Conservation (phyloP, 2,329 filamentous ascomycete genomes). For the Macrophomina phaseolina region DNA sequence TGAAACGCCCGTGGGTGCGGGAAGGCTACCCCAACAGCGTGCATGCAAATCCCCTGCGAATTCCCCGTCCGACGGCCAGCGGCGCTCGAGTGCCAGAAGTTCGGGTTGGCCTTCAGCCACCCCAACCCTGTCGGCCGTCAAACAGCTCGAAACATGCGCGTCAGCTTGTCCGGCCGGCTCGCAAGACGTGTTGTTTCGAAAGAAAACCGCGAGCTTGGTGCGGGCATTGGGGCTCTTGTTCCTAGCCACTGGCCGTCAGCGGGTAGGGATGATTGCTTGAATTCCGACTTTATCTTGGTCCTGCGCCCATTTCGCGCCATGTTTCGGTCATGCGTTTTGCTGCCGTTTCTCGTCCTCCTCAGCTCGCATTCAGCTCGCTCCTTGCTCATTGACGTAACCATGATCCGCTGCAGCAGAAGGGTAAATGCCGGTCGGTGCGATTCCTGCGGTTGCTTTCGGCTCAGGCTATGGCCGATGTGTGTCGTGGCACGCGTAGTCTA, state of each 20-base stretch:
- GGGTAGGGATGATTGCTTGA: neutral
- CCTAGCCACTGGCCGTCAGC: neutral
- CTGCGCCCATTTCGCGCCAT: neutral
- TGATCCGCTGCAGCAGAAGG: conserved; percentile 4
- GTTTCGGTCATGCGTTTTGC: conserved; percentile 10
- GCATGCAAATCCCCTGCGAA: conserved; percentile 1
- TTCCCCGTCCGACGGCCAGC: neutral
- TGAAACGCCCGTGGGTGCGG: conserved; percentile 14
- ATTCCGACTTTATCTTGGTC: neutral
- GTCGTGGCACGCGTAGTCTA: conserved; percentile 7
- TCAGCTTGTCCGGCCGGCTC: conserved; percentile 5
- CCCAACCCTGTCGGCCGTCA: conserved; percentile 2
- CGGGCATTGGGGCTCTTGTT: neutral
- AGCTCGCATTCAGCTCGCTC: neutral
- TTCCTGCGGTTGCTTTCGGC: neutral
- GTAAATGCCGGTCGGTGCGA: conserved; percentile 4
- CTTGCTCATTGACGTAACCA: conserved; percentile 1
- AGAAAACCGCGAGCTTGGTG: neutral
- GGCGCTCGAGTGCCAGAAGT: conserved; percentile 6
- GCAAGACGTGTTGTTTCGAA: conserved; percentile 10
- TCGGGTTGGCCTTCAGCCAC: conserved; percentile 1
- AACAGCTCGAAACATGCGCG: neutral
- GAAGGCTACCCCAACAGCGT: neutral
- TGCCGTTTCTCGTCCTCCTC: neutral
- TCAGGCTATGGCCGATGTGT: neutral